A percentile compares a stretch with the other conserved stretches of the same genome.
phyloP scores from a whole-genome alignment of 352 stramenopile species.

The Phytophthora capsici region DNA sequence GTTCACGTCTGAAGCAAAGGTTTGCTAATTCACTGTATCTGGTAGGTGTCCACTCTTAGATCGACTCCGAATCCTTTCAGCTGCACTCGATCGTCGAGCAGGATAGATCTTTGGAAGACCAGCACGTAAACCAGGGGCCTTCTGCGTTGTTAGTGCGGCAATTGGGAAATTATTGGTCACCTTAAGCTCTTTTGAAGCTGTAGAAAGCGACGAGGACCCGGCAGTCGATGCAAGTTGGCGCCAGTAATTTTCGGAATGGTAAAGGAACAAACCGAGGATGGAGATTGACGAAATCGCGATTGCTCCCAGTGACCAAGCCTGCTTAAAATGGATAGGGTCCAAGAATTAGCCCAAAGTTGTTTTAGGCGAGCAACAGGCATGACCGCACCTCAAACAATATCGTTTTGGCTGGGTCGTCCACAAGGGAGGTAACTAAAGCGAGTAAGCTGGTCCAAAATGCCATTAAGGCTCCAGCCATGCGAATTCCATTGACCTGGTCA shows the following conservation, averaged over 20 bases:
- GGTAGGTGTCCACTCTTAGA: conserved; percentile 10
- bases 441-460: conserved; percentile 49
- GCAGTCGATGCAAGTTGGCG: conserved; percentile 26
- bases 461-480: conserved; percentile 49
- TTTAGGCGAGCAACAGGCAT: neutral
- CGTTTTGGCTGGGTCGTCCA: conserved; percentile 52
- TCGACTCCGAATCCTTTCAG: conserved; percentile 35
- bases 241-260: conserved; percentile 66
- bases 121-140: conserved; percentile 10
- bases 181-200: conserved; percentile 2
- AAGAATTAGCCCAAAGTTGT: neutral
- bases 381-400: conserved; percentile 49
- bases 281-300: conserved; percentile 53
- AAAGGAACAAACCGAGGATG: conserved; percentile 47
- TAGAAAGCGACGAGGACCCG: neutral
- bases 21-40: too few species aligned
- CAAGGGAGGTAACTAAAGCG: conserved; percentile 40
- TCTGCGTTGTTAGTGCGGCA: too few species aligned
- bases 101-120: conserved; percentile 22
- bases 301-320: conserved; percentile 66
- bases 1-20: too few species aligned
- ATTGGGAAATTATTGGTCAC: neutral
- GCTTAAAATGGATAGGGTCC: neutral
- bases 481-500: conserved; percentile 58
- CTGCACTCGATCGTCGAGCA: conserved; percentile 27